phyloP scores from a whole-genome alignment of 202 grass and related monocot genomes.

The Brachypodium distachyon region DNA sequence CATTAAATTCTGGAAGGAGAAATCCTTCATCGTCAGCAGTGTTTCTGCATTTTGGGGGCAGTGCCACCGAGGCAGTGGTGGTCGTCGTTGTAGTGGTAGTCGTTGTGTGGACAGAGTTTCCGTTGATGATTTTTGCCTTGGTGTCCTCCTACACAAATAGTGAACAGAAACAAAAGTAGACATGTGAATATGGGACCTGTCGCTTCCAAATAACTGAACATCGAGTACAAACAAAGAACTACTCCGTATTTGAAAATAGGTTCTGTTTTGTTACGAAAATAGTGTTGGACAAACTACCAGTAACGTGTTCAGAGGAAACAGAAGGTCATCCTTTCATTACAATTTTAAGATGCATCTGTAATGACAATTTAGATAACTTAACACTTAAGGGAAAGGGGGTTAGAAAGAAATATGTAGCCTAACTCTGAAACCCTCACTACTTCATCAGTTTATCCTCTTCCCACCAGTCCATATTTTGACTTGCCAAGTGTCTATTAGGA shows the following conservation, averaged over 20 bases:
- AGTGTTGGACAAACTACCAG: background rate
- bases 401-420: background rate
- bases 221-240: background rate
- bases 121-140: constrained; percentile 43
- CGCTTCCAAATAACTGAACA: background rate
- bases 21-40: constrained; percentile 54
- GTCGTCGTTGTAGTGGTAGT: constrained; percentile 46
- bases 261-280: background rate
- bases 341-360: background rate
- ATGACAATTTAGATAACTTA: background rate
- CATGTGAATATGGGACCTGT: background rate
- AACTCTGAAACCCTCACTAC: background rate
- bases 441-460: background rate
- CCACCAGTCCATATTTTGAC: background rate
- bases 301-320: background rate
- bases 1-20: constrained; percentile 79
- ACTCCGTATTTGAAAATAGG: background rate
- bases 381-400: background rate
- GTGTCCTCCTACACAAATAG: constrained; percentile 47
- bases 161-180: constrained; percentile 1
- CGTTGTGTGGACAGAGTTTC: constrained; percentile 48
- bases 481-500: background rate
- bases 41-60: constrained; percentile 47
- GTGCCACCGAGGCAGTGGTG: constrained; percentile 20
- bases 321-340: background rate